These are phyloP conservation scores for Lunularia cruciata DNA, from an alignment of 225 moss, liverwort and hornwort species.

Conservation along the genomic window DNA sequence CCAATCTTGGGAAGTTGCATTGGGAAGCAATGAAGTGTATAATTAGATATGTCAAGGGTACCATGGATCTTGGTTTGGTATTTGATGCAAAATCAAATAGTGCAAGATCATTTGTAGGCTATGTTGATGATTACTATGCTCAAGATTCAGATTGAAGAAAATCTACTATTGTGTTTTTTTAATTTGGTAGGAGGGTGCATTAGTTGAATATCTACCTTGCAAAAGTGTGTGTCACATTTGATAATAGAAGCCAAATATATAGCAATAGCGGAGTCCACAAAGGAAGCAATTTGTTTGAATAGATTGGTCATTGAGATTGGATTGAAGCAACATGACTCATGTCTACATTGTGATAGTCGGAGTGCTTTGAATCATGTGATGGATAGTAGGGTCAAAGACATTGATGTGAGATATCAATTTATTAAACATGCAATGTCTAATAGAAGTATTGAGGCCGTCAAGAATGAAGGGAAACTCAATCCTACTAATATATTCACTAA, in stretches of 20 bases:
- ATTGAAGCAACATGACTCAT: background rate
- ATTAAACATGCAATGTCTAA: conserved; percentile 6
- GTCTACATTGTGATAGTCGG: conserved; percentile 7
- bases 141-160: background rate
- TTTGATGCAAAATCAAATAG: background rate
- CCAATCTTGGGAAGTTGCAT: conserved; percentile 8
- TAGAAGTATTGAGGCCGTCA: background rate
- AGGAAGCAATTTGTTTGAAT: background rate
- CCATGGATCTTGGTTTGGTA: background rate
- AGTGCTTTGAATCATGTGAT: conserved; percentile 15
- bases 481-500: background rate
- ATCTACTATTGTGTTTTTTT: conserved; percentile 2
- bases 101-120: background rate
- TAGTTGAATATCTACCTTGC: conserved; percentile 8
- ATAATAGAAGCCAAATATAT: conserved; percentile 2
- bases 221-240: conserved; percentile 12
- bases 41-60: background rate
- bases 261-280: conserved; percentile 5
- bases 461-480: conserved; percentile 4
- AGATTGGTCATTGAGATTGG: conserved; percentile 1
- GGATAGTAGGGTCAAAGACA: conserved; percentile 3
- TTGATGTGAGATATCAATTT: conserved; percentile 15
- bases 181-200: background rate
- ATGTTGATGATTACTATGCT: conserved; percentile 9
- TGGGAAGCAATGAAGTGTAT: conserved; percentile 19